Evolutionary conservation across 345 rosid genomes (phyloP).

Genomic region (Jatropha curcas): DNA sequence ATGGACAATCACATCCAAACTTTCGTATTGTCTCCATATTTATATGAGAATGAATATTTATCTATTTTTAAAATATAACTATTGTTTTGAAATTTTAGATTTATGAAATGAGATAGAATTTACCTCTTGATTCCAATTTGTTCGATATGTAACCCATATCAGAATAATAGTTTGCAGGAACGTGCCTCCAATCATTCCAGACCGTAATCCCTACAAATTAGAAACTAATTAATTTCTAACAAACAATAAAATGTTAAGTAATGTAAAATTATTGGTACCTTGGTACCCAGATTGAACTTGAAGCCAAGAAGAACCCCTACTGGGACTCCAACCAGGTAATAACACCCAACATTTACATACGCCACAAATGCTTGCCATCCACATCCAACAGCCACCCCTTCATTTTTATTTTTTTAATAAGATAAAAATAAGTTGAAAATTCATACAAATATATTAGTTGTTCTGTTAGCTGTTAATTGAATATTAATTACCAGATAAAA

Average conservation of each 20-base stretch:
- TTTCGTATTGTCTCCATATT: no score
- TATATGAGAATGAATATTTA: no score
- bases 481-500: conserved; percentile 57
- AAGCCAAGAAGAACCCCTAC: conserved; percentile 58
- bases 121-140: conserved; percentile 73
- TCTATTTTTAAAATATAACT: no score
- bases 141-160: conserved; percentile 43
- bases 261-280: conserved; percentile 34
- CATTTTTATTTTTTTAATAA: no score
- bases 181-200: conserved; percentile 74
- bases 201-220: conserved; percentile 23
- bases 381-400: conserved; percentile 77
- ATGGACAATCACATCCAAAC: no score
- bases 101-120: no score
- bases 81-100: no score
- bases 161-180: conserved; percentile 55
- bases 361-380: conserved; percentile 80
- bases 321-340: conserved; percentile 60
- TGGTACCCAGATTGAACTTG: conserved; percentile 44
- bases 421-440: no score
- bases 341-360: conserved; percentile 62
- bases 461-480: no score
- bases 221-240: no score
- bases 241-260: no score
- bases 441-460: background rate